These are phyloP conservation scores for Ceratocystis smalleyi DNA, from an alignment of 2,329 filamentous ascomycete genomes.

Conservation along the genomic window DNA sequence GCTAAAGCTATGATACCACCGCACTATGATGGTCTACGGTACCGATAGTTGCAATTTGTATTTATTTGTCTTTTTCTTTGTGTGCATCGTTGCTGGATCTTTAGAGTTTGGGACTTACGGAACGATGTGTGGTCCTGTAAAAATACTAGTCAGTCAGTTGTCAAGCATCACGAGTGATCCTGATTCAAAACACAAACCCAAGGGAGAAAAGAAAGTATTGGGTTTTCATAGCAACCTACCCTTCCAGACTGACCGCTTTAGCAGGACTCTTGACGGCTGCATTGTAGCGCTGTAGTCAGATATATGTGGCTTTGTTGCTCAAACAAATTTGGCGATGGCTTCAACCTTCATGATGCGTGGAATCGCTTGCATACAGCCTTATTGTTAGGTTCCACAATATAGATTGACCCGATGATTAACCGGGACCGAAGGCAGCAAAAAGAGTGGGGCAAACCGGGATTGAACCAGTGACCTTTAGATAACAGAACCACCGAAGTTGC, in stretches of 20 bases:
- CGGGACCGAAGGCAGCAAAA: background rate
- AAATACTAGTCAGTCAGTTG: slow-evolving; percentile 19
- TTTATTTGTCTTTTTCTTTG: background rate
- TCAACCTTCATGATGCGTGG: background rate
- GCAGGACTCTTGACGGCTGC: slow-evolving; percentile 51
- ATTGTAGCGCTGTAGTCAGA: slow-evolving; percentile 29
- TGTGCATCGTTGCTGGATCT: background rate
- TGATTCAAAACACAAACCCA: background rate
- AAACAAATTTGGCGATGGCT: background rate
- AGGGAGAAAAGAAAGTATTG: background rate
- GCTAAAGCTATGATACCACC: background rate
- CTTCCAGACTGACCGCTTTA: slow-evolving; percentile 78
- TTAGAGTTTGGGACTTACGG: slow-evolving; percentile 30
- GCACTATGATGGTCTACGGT: slow-evolving; percentile 16
- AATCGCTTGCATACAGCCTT: background rate
- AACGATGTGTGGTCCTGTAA: slow-evolving; percentile 37
- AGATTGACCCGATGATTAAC: background rate
- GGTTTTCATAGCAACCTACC: slow-evolving; percentile 34
- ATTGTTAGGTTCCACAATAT: background rate
- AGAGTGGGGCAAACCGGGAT: slow-evolving; percentile 15
- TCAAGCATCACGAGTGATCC: background rate
- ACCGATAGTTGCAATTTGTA: background rate
- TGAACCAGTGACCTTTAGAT: slow-evolving; percentile 15
- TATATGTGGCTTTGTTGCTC: no score
- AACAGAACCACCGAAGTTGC: slow-evolving; percentile 11